These are phyloP conservation scores for Sclerotinia trifoliorum DNA, from an alignment of 2,329 filamentous ascomycete species.

Conservation along the genomic window DNA sequence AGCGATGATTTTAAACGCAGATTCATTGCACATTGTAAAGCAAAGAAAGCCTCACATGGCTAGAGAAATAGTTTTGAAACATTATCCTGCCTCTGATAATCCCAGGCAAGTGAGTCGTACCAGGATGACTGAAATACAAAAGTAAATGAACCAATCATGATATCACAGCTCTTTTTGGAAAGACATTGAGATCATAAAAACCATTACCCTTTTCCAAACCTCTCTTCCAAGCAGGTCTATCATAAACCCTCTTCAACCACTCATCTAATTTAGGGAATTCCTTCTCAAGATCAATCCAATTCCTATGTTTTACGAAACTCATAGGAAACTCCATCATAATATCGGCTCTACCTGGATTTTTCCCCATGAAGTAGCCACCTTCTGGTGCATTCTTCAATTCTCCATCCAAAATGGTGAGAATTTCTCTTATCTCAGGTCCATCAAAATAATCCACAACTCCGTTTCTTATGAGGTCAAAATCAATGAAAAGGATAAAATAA, in stretches of 20 bases:
- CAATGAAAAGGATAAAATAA: constrained; percentile 32
- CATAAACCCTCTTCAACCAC: constrained; percentile 39
- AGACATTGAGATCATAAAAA: constrained; percentile 35
- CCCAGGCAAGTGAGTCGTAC: not conserved
- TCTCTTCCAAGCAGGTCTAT: constrained; percentile 36
- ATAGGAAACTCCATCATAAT: constrained; percentile 39
- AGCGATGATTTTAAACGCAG: not conserved
- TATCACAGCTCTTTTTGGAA: constrained; percentile 21
- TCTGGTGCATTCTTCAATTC: constrained; percentile 29
- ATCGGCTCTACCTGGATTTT: constrained; percentile 38
- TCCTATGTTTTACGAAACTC: constrained; percentile 36
- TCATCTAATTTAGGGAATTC: constrained; percentile 38
- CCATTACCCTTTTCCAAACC: constrained; percentile 37
- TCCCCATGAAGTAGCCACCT: constrained; percentile 36
- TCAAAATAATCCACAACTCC: constrained; percentile 20
- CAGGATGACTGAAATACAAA: not conserved
- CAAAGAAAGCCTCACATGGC: not conserved
- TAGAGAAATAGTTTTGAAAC: not conserved
- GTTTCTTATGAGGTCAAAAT: constrained; percentile 26
- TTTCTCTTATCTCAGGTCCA: constrained; percentile 25
- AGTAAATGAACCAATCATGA: not conserved
- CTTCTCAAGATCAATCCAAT: constrained; percentile 35
- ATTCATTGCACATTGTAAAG: not conserved
- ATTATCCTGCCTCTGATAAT: not conserved
- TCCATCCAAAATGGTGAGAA: constrained; percentile 28